Evolutionary conservation across 129 eudicot species (phyloP), one percentile per base, ranked within the genome.

Genomic region (Escallonia rubra): DNA sequence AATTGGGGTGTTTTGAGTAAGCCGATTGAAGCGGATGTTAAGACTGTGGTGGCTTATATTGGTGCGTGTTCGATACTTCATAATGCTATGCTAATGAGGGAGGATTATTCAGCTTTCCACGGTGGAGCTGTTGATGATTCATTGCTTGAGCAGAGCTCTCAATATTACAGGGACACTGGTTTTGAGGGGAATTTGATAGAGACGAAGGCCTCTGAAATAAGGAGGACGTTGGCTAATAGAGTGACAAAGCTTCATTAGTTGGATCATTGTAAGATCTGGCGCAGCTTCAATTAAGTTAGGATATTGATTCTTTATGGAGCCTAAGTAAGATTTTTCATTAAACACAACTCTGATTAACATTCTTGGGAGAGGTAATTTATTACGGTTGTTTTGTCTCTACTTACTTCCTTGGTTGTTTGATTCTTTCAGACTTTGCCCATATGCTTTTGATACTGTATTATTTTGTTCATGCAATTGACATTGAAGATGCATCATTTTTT

Each of bases 41-140:
- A 83, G 81, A 80, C 79, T 59, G 77, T 74, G 11, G 98, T 92
- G 63, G 96, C 84, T 70, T 85, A 84, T 53, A 73, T 88, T 59
- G 96, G 96, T 65, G 89, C 96, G 41, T 92, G 96, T 78, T 85
- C 95, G 11, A 92, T 92, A 59, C 87, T 92, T 65, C 95, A 88
- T 67, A 92, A 92, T 58, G 89, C 82, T 69, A 72, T 92, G 89
- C 67, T 92, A 3, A 70, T 71, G 59, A 86, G 96, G 77, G 98
- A 88, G 51, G 98, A 92, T 85, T 83, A 77, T 57, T 81, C 96
- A 42, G 81, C 87, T 42, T 79, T 86, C 65, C 72, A 85, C 8
- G 81, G 65, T n/a, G 82, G 68, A 10, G 42, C 59, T 2, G 80
- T 64, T 76, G 93, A 82, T 41, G 13, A 41, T 68, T 5, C 49